Evolutionary conservation across 2,329 filamentous ascomycete species (phyloP).

Genomic region (Diaporthe destruens): DNA sequence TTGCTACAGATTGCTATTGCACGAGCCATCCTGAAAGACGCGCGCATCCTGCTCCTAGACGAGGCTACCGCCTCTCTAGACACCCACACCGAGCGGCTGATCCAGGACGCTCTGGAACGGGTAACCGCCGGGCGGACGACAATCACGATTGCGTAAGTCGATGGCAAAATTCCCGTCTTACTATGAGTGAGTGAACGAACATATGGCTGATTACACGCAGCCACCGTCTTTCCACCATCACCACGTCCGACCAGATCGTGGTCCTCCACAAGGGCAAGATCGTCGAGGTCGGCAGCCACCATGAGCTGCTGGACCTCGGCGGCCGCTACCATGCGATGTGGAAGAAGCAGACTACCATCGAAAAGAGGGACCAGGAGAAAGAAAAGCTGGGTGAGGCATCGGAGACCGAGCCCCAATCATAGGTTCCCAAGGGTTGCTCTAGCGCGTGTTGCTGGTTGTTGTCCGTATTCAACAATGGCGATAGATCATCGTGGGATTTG

Average conservation of each 20-base stretch:
- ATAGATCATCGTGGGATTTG: neutral
- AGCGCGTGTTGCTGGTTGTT: neutral
- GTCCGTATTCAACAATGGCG: neutral
- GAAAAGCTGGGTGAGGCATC: slow-evolving; percentile 35
- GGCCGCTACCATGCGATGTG: slow-evolving; percentile 67
- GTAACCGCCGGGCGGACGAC: slow-evolving; percentile 60
- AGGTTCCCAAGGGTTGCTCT: neutral
- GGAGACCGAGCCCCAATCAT: neutral
- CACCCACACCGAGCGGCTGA: slow-evolving; percentile 92
- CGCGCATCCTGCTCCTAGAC: slow-evolving; percentile 91
- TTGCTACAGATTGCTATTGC: slow-evolving; percentile 77
- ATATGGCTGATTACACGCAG: slow-evolving; percentile 45
- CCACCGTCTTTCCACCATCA: slow-evolving; percentile 70
- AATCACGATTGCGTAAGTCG: slow-evolving; percentile 62
- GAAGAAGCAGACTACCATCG: slow-evolving; percentile 62
- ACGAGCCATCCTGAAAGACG: slow-evolving; percentile 91
- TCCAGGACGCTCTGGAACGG: slow-evolving; percentile 70
- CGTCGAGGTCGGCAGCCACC: slow-evolving; percentile 64
- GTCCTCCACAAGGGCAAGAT: slow-evolving; percentile 66
- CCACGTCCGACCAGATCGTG: slow-evolving; percentile 66
- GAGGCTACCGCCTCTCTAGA: slow-evolving; percentile 94
- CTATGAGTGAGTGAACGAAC: neutral
- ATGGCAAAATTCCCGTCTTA: neutral
- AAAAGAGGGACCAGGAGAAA: slow-evolving; percentile 51
- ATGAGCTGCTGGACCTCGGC: slow-evolving; percentile 57